A percentile compares a stretch with the other conserved stretches of the same genome.
Conservation (phyloP, 768 basidiomycete genomes). For the Erythrobasidium yunnanense region DNA sequence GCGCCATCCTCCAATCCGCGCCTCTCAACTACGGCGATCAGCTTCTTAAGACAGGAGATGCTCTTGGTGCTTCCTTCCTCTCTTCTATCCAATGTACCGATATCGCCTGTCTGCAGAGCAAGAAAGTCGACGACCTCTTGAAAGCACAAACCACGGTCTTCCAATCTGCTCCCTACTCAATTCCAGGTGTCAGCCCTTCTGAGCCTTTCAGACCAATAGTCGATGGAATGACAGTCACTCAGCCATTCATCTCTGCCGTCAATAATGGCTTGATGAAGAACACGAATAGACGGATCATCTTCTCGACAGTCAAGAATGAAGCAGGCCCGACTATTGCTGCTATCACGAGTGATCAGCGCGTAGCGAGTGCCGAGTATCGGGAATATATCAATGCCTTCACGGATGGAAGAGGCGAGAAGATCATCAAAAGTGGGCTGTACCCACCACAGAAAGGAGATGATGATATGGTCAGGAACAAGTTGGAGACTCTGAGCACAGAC, state of each 20-base stretch:
- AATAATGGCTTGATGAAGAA: neutral
- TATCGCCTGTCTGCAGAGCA: constrained; percentile 48
- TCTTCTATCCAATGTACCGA: constrained; percentile 46
- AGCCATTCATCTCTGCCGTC: constrained; percentile 10
- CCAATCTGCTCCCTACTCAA: constrained; percentile 7
- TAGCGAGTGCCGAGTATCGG: constrained; percentile 45
- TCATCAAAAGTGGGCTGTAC: constrained; percentile 36
- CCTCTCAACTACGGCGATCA: constrained; percentile 50
- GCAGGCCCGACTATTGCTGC: constrained; percentile 52
- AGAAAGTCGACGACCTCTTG: constrained; percentile 51
- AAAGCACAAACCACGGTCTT: constrained; percentile 44
- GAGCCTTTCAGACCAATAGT: constrained; percentile 60
- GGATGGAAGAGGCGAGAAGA: constrained; percentile 49
- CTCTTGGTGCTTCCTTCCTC: constrained; percentile 44
- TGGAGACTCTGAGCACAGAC: constrained; percentile 30
- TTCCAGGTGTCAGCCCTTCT: constrained; percentile 30
- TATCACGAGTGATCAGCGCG: constrained; percentile 29
- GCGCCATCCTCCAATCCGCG: constrained; percentile 73
- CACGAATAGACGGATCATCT: constrained; percentile 45
- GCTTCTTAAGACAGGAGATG: constrained; percentile 1
- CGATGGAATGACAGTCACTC: constrained; percentile 57
- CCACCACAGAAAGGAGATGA: neutral
- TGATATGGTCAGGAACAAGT: neutral
- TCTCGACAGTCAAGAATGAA: constrained; percentile 64
- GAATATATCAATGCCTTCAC: constrained; percentile 46